Evolutionary conservation across 176 grass and related monocot species (phyloP).

Genomic region (Oryza rufipogon): DNA sequence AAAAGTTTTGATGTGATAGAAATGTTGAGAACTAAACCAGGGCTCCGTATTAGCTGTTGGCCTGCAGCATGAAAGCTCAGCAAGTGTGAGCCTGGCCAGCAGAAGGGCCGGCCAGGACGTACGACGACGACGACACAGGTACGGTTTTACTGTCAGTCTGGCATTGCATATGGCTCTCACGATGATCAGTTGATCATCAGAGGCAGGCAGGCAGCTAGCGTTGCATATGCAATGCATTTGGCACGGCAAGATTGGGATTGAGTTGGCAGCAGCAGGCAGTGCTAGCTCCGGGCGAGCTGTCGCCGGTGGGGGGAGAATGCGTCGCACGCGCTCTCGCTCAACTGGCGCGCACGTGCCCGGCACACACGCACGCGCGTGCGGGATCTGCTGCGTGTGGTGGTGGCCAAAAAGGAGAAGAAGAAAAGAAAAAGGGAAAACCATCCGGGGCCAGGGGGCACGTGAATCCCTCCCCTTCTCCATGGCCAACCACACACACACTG

Average conservation of each 20-base stretch:
- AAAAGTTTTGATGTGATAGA: too few relatives aligned
- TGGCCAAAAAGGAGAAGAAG: not conserved
- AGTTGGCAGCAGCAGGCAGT: too few relatives aligned
- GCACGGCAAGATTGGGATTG: not conserved
- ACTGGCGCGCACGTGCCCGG: conserved; percentile 7
- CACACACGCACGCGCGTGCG: conserved; percentile 46
- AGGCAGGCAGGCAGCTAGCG: too few relatives aligned
- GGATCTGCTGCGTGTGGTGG: not conserved
- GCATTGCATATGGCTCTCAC: not conserved
- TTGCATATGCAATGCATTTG: too few relatives aligned
- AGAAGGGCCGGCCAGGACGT: too few relatives aligned
- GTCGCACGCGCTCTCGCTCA: not conserved
- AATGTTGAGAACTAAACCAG: too few relatives aligned
- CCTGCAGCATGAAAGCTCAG: not conserved
- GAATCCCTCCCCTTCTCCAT: conserved; percentile 4
- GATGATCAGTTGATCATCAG: too few relatives aligned
- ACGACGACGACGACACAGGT: not conserved
- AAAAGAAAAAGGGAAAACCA: not conserved
- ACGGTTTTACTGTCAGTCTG: not conserved
- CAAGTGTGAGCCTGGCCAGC: not conserved
- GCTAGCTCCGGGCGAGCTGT: conserved; percentile 1
- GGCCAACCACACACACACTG: too few relatives aligned
- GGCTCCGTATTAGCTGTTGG: not conserved
- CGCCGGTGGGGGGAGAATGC: conserved; percentile 14
- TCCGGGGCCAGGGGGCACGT: conserved; percentile 26